phyloP scores from a whole-genome alignment of 768 basidiomycete species.

The Mrakia blollopis region DNA sequence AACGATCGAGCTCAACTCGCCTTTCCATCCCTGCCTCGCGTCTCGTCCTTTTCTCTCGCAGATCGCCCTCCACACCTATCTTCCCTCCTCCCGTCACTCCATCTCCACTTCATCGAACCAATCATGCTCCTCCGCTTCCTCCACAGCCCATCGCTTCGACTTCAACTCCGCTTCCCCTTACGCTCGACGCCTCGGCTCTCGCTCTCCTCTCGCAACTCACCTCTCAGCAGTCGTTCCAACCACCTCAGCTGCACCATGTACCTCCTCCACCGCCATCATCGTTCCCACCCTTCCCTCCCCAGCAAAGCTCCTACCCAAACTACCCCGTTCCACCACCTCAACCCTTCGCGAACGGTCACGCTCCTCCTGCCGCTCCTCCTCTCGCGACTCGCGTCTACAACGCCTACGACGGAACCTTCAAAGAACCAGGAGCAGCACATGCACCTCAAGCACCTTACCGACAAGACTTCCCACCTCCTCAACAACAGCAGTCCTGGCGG shows the following conservation, averaged over 20 bases:
- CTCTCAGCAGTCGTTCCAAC: neutral
- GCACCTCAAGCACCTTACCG: neutral
- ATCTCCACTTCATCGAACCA: neutral
- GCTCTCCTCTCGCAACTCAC: slow-evolving; percentile 2
- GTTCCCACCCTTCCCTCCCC: neutral
- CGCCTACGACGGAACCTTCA: slow-evolving; percentile 1
- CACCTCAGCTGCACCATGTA: neutral
- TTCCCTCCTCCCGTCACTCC: neutral
- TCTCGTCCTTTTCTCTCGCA: neutral
- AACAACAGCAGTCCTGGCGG: neutral
- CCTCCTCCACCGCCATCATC: neutral
- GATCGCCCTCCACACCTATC: neutral
- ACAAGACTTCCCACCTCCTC: neutral
- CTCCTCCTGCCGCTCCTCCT: neutral
- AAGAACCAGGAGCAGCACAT: neutral
- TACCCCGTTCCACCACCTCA: neutral
- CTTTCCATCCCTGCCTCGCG: neutral
- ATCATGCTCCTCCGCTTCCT: neutral
- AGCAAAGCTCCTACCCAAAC: neutral
- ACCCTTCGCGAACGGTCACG: neutral
- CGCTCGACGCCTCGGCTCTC: neutral
- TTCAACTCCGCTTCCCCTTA: neutral
- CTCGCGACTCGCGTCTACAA: neutral
- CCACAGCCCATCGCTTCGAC: neutral
- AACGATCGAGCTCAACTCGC: neutral